A percentile compares a stretch with the other conserved stretches of the same genome.
phyloP scores from a whole-genome alignment of 2,329 filamentous ascomycete species.

The Coniochaeta hoffmannii region DNA sequence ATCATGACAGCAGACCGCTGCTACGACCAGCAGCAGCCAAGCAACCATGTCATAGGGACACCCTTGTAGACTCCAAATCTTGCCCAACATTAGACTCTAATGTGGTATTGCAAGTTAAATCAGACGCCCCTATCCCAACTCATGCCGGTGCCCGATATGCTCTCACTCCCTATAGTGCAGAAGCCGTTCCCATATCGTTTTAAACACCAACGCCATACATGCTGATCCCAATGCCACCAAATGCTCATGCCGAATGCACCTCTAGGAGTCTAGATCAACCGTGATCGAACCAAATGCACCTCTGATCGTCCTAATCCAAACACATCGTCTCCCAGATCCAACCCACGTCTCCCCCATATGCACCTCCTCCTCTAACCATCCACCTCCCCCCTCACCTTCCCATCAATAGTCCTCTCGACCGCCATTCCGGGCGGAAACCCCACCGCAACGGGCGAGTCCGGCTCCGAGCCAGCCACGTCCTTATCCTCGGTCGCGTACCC shows the following conservation, averaged over 20 bases:
- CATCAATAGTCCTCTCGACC: neutral
- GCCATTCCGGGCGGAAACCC: conserved; percentile 1
- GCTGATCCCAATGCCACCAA: neutral
- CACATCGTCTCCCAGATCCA: no score
- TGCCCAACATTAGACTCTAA: neutral
- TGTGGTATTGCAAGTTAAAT: neutral
- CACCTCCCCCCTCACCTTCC: neutral
- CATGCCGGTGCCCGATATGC: neutral
- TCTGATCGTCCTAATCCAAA: no score
- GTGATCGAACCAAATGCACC: no score
- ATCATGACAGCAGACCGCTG: no score
- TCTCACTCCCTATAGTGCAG: neutral
- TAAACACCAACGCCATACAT: neutral
- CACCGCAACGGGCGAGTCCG: neutral
- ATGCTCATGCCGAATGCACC: no score
- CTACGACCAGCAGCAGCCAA: no score
- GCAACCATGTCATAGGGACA: no score
- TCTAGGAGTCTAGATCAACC: neutral
- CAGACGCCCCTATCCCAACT: neutral
- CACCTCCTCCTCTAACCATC: neutral
- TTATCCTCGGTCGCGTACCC: neutral
- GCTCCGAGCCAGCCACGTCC: neutral
- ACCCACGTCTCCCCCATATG: neutral
- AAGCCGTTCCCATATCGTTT: neutral
- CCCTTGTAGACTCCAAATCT: no score